Evolutionary conservation across 306 rosid species (phyloP), one percentile per base, ranked within the genome.

Genomic region (Coriaria nepalensis): DNA sequence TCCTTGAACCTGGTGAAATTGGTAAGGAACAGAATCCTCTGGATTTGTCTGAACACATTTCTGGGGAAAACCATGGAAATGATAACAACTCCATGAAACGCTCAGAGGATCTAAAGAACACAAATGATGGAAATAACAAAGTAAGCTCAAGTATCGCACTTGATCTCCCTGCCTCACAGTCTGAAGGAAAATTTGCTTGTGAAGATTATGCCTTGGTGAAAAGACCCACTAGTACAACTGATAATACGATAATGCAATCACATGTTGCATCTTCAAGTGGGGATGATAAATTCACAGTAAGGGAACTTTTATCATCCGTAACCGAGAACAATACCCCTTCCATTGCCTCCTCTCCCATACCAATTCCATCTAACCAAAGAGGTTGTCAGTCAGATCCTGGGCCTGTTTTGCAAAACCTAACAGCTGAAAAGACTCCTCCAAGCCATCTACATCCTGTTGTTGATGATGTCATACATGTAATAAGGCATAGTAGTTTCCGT

Each of bases 401-500:
- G 57, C 40, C 69, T 13, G 40, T 62, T 7, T 32, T 69, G 51
- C 80, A 65, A 56, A 84, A 54, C 67, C 46, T 62, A 59, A 45
- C 70, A 40, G 47, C 52, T 40, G 95, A 90, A 60, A 81, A 72
- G 61, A 61, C 71, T 33, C 67, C 68, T 38, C 57, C 75, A 14
- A 66, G 78, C 34, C 88, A 79, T 63, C 84, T 92, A 57, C 81
- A 94, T 56, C 70, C 94, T 7, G 96, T 82, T 40, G 85, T 92
- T 74, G 98, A 86, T 46, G 98, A 85, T 34, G 65, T 92, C 40
- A 92, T 92, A 71, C 94, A 92, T 69, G 98, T 92, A 11, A 85
- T 92, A 54, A 80, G 98, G 53, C 98, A 85, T 46, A 92, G 98
- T 65, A 92, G 96, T 77, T 92, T 75, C 57, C 94, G 98, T 0